Conservation (phyloP, 352 stramenopile species). For the Pythium coloratum region DNA sequence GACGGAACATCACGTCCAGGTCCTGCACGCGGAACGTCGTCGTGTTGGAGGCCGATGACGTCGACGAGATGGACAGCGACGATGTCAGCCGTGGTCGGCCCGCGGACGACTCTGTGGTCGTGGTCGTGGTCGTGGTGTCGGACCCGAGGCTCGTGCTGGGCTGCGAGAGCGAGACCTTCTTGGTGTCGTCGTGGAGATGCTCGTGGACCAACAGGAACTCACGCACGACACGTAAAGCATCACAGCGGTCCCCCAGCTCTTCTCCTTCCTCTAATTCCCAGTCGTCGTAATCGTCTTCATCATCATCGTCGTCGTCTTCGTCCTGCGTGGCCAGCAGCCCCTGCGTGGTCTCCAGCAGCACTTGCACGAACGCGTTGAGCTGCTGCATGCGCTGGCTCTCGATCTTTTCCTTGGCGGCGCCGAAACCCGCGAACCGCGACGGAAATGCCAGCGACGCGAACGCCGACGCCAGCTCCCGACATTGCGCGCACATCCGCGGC, state of each 20-base stretch:
- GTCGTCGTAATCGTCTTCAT: conserved; percentile 9
- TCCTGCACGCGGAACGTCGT: conserved; percentile 61
- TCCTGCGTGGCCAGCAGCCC: conserved; percentile 59
- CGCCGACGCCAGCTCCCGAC: conserved; percentile 49
- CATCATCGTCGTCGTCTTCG: conserved; percentile 32
- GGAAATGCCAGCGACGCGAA: conserved; percentile 50
- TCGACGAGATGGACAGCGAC: conserved; percentile 16
- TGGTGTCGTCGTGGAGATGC: conserved; percentile 32
- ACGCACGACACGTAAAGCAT: conserved; percentile 48
- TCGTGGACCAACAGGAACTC: conserved; percentile 72
- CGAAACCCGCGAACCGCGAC: conserved; percentile 48
- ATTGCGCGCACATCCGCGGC: conserved; percentile 37
- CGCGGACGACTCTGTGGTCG: not conserved
- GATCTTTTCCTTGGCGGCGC: conserved; percentile 53
- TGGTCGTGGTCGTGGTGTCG: not conserved
- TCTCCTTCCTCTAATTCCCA: conserved; percentile 18
- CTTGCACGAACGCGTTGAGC: conserved; percentile 64
- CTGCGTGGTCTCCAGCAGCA: conserved; percentile 67
- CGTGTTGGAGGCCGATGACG: conserved; percentile 9
- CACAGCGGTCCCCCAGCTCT: conserved; percentile 43
- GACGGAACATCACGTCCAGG: conserved; percentile 51
- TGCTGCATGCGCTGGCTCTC: conserved; percentile 55
- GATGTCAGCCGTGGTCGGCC: conserved; percentile 5
- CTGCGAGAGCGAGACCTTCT: conserved; percentile 1
- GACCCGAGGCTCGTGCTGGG: not conserved